Percentiles rank a stretch among this genome's conserved stretches.
Conservation (phyloP, 306 rosid genomes). For the Carpinus viminea region DNA sequence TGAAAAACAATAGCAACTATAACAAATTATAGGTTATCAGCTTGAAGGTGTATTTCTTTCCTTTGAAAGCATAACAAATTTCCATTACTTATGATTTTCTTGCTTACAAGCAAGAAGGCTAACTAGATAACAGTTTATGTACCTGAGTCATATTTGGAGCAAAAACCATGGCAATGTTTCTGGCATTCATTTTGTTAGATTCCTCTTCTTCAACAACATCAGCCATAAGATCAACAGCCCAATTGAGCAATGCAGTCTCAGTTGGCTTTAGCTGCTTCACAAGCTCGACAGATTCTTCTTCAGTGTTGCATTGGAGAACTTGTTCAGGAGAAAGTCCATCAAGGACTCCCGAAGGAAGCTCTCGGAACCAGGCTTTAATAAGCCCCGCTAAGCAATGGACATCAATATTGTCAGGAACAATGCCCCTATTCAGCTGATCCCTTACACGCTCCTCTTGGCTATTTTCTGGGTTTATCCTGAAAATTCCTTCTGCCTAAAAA, state of each 20-base stretch:
- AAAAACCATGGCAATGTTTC: conserved; percentile 97
- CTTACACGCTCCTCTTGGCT: conserved; percentile 83
- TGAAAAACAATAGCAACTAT: not conserved
- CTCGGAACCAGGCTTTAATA: conserved; percentile 97
- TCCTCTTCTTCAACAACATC: conserved; percentile 96
- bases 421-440: conserved; percentile 78
- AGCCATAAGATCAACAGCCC: conserved; percentile 95
- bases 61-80: not conserved
- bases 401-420: conserved; percentile 83
- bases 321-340: conserved; percentile 96
- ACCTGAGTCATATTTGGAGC: conserved; percentile 99
- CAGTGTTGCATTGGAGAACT: conserved; percentile 86
- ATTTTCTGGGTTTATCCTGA: conserved; percentile 89
- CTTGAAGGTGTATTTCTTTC: not conserved
- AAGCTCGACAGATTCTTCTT: conserved; percentile 81
- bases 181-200: conserved; percentile 86
- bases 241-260: conserved; percentile 70
- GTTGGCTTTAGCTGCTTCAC: conserved; percentile 79
- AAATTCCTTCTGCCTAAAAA: conserved; percentile 85
- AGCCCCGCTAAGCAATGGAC: conserved; percentile 91
- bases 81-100: not conserved
- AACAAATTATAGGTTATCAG: not conserved
- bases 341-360: conserved; percentile 90
- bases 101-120: not conserved
- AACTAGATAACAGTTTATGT: not conserved